Evolutionary conservation across 257 asterid genomes (phyloP).

Genomic region (Penstemon davidsonii): DNA sequence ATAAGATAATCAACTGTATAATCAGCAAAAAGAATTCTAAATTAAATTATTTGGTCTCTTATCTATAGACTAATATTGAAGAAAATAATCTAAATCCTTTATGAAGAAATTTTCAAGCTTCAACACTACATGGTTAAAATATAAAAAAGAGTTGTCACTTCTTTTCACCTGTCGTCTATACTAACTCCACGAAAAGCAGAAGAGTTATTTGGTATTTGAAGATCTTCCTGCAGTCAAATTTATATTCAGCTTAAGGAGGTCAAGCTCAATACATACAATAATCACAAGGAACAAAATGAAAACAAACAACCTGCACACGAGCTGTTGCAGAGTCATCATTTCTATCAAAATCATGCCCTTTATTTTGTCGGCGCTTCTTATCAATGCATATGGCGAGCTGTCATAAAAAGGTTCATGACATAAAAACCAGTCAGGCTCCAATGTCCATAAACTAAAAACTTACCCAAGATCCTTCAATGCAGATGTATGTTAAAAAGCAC

Average conservation of each 20-base stretch:
- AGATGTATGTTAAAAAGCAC: not conserved
- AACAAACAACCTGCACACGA: slow-evolving; percentile 37
- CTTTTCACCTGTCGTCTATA: slow-evolving; percentile 67
- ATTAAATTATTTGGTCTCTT: not conserved
- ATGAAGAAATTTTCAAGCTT: slow-evolving; percentile 7
- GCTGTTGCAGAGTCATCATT: slow-evolving; percentile 36
- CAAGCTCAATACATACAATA: slow-evolving; percentile 23
- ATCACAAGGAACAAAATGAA: slow-evolving; percentile 31
- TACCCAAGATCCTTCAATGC: not conserved
- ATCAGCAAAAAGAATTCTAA: not conserved
- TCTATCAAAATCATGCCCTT: slow-evolving; percentile 40
- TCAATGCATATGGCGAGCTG: slow-evolving; percentile 85
- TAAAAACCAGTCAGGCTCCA: not conserved
- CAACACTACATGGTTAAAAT: slow-evolving; percentile 24
- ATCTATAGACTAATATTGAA: not conserved
- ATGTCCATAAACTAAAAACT: not conserved
- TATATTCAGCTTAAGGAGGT: slow-evolving; percentile 21
- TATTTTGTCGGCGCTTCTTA: slow-evolving; percentile 48
- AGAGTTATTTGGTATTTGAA: slow-evolving; percentile 36
- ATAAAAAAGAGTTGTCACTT: slow-evolving; percentile 39
- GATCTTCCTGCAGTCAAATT: slow-evolving; percentile 44
- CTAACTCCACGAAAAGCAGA: slow-evolving; percentile 42
- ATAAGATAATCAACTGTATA: not conserved
- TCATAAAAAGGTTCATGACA: slow-evolving; percentile 21
- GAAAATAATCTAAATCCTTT: slow-evolving; percentile 3